Base-by-base conservation (phyloP, 2,329 filamentous ascomycete species). In the Colletotrichum graminicola region DNA sequence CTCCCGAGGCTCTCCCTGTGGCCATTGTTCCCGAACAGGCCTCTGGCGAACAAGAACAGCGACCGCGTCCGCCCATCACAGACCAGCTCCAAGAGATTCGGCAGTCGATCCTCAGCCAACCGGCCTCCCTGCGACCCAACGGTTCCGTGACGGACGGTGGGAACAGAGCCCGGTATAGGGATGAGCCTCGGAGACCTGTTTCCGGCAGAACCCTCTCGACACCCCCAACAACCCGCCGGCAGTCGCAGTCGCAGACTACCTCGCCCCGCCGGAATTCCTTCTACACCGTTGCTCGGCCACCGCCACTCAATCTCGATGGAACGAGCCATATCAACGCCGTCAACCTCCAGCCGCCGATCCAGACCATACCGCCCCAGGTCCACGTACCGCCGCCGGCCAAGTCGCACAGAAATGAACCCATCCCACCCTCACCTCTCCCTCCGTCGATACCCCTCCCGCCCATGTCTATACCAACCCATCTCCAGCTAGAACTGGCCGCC, bases 401-500 rank as follows among this genome's bases (percentile, higher is more conserved):
- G 45, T 68, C 71, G 43, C 62, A 73, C 26, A 65, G 67, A 66
- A 77, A 73, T 41, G 78, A 77, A 52, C 72, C 77, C 41, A 77
- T 82, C 5, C 75, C 84, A 0, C 81, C 84, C 0, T 87, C 87
- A 8, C 85, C 87, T 1, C 84, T 90, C 2, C 84, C 86, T 16
- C 82, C 86, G 12, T 80, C 86, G 2, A 89, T 91, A 67, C 90
- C 90, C 7, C 82, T 91, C 0, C 90, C 90, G 14, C 90, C 90
- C 12, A 90, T 92, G 88, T 91, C 90, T 0, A 84, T 91, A 34
- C 89, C 89, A 3, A 91, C 89, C 1, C 86, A 92, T 62, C 80
- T 92, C 2, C 89, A 92, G 76, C 85, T 92, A 0, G 90, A 92
- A 76, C 80, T 92, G 14, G 88, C 90, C 1, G 88, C 87, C 5